These are phyloP conservation scores for Waltergamsia citrina DNA, from an alignment of 2,329 filamentous ascomycete genomes.

Conservation along the genomic window DNA sequence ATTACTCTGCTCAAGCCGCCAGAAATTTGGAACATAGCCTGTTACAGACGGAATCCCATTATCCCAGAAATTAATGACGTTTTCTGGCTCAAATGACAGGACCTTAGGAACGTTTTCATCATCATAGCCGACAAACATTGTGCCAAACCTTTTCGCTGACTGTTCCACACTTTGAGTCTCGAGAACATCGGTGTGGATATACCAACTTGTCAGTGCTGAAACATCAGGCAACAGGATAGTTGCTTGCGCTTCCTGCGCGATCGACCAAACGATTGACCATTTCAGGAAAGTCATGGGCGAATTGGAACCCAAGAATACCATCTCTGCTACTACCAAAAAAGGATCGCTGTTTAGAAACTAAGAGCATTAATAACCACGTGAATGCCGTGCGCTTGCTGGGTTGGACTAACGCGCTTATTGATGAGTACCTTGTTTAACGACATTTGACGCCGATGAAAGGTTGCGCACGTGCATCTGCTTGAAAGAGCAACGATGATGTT, in stretches of 20 bases:
- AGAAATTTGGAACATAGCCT: too few species aligned
- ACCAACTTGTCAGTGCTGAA: slow-evolving; percentile 11
- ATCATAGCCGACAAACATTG: slow-evolving; percentile 13
- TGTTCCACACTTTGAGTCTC: slow-evolving; percentile 10
- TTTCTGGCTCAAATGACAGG: slow-evolving; percentile 10
- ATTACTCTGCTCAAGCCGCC: too few species aligned
- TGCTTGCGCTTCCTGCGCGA: slow-evolving; percentile 19
- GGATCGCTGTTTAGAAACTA: slow-evolving; percentile 13
- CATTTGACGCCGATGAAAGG: slow-evolving; percentile 23
- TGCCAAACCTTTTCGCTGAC: slow-evolving; percentile 9
- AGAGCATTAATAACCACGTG: slow-evolving; percentile 16
- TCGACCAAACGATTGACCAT: slow-evolving; percentile 17
- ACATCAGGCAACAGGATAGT: slow-evolving; percentile 14
- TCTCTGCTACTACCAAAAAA: slow-evolving; percentile 20
- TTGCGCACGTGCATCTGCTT: slow-evolving; percentile 15
- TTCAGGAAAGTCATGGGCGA: slow-evolving; percentile 18
- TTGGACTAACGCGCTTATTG: slow-evolving; percentile 13
- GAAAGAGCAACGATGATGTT: slow-evolving; percentile 15
- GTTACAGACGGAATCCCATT: too few species aligned
- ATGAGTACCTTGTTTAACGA: slow-evolving; percentile 14
- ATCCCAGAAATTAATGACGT: slow-evolving; percentile 16
- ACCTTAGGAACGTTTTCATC: slow-evolving; percentile 13
- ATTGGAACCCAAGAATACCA: slow-evolving; percentile 17
- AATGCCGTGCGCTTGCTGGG: slow-evolving; percentile 20
- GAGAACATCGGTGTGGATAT: slow-evolving; percentile 11